Conservation (phyloP, 768 basidiomycete genomes). For the Boletus barrowsii region DNA sequence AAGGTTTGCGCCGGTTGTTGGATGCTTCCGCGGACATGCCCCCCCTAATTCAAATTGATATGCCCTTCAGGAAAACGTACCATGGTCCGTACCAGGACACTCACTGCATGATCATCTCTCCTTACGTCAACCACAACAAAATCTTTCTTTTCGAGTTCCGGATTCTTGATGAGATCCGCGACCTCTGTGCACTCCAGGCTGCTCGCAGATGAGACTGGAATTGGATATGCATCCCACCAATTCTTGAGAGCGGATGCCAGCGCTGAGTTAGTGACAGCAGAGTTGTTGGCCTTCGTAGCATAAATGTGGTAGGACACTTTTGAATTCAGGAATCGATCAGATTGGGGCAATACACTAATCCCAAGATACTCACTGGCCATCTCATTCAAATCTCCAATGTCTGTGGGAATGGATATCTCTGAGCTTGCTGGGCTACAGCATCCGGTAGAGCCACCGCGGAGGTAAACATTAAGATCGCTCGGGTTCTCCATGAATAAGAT, state of each 20-base stretch:
- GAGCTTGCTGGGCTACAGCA: conserved; percentile 1
- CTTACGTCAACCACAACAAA: conserved; percentile 52
- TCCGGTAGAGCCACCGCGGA: conserved; percentile 10
- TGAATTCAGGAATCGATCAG: neutral
- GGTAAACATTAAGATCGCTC: conserved; percentile 41
- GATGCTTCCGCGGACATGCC: conserved; percentile 50
- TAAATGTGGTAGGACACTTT: conserved; percentile 48
- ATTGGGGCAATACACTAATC: neutral
- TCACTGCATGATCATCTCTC: conserved; percentile 43
- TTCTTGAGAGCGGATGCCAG: conserved; percentile 30
- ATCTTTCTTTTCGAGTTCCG: conserved; percentile 11
- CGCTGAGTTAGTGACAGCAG: neutral
- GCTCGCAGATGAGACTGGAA: conserved; percentile 28
- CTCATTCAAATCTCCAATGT: conserved; percentile 39
- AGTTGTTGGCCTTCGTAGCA: conserved; percentile 34
- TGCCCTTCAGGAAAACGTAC: too few species aligned
- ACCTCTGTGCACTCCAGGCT: conserved; percentile 37
- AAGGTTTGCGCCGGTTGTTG: conserved; percentile 52
- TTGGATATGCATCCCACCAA: conserved; percentile 58
- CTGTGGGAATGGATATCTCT: neutral
- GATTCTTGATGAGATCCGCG: conserved; percentile 27
- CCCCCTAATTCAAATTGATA: conserved; percentile 36
- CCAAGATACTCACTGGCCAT: conserved; percentile 39
- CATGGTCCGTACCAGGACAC: conserved; percentile 5
- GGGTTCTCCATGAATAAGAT: conserved; percentile 37